Percentiles rank a stretch among this genome's conserved stretches.
These are phyloP conservation scores for Apiotrichum gamsii DNA, from an alignment of 1,284 basidiomycete genomes.

Conservation along the genomic window DNA sequence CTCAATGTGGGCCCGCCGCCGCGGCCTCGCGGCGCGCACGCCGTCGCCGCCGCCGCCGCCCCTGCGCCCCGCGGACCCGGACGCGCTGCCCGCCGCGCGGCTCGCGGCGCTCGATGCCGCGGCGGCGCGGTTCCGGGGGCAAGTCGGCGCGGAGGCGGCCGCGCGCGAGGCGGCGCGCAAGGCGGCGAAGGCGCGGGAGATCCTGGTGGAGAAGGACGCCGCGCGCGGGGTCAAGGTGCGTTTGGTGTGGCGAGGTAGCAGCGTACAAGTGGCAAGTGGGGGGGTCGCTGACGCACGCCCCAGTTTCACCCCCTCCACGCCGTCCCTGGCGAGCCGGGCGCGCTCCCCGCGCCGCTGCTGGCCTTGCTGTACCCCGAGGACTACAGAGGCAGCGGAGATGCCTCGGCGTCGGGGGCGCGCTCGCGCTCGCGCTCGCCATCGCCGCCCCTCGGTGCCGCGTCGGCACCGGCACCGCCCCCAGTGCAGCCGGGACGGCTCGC, in stretches of 20 bases:
- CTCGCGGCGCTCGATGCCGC: conserved; percentile 25
- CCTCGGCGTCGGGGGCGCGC: not conserved
- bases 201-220: conserved; percentile 32
- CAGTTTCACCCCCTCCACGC: conserved; percentile 47
- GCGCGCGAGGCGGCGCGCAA: conserved; percentile 33
- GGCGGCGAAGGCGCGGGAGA: conserved; percentile 32
- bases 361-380: conserved; percentile 34
- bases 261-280: too few species aligned
- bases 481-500: not conserved
- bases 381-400: too few species aligned
- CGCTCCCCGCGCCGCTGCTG: conserved; percentile 36
- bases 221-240: conserved; percentile 38
- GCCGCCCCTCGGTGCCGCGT: conserved; percentile 2
- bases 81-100: conserved; percentile 26
- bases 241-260: not conserved
- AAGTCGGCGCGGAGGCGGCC: conserved; percentile 27
- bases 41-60: conserved; percentile 36
- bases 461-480: not conserved
- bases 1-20: conserved; percentile 43
- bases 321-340: conserved; percentile 32
- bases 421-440: conserved; percentile 17
- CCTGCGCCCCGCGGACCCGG: conserved; percentile 20
- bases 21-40: conserved; percentile 33
- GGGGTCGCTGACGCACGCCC: not conserved
- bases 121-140: conserved; percentile 37